Evolutionary conservation across 176 grass and related monocot genomes (phyloP).

Genomic region (Raddia distichophylla): DNA sequence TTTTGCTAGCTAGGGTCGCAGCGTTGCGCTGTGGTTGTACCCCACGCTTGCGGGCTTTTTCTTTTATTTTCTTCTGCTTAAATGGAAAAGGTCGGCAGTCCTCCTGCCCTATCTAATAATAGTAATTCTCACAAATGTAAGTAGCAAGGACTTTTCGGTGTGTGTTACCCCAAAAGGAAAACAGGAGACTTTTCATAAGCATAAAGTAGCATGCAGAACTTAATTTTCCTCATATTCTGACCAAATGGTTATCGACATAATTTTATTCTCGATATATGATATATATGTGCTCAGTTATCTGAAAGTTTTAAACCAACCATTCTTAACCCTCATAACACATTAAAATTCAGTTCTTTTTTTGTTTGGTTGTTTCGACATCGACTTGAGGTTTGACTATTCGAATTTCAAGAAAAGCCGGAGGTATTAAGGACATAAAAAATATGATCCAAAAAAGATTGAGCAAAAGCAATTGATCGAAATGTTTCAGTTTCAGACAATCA

Average conservation of each 20-base stretch:
- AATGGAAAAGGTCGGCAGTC: too few relatives aligned
- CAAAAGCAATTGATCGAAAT: neutral
- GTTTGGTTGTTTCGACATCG: neutral
- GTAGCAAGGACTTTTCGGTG: neutral
- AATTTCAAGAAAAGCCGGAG: conserved; percentile 25
- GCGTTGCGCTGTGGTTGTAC: too few relatives aligned
- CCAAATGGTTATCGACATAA: neutral
- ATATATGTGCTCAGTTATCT: neutral
- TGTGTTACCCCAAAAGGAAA: neutral
- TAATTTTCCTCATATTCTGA: neutral
- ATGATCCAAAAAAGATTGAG: neutral
- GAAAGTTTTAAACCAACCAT: neutral
- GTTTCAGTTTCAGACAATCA: neutral
- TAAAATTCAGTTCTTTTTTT: neutral
- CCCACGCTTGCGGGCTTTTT: too few relatives aligned
- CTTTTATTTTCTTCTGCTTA: too few relatives aligned
- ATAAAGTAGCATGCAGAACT: neutral
- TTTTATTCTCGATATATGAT: neutral
- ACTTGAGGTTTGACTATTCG: neutral
- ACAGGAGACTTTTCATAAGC: neutral
- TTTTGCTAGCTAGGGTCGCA: too few relatives aligned
- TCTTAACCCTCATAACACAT: neutral
- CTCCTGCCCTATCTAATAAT: too few relatives aligned
- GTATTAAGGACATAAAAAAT: neutral
- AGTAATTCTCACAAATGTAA: neutral